Percentiles rank a stretch among this genome's conserved stretches.
phyloP scores from a whole-genome alignment of 208 protist species.

The Acanthamoeba lenticulata region DNA sequence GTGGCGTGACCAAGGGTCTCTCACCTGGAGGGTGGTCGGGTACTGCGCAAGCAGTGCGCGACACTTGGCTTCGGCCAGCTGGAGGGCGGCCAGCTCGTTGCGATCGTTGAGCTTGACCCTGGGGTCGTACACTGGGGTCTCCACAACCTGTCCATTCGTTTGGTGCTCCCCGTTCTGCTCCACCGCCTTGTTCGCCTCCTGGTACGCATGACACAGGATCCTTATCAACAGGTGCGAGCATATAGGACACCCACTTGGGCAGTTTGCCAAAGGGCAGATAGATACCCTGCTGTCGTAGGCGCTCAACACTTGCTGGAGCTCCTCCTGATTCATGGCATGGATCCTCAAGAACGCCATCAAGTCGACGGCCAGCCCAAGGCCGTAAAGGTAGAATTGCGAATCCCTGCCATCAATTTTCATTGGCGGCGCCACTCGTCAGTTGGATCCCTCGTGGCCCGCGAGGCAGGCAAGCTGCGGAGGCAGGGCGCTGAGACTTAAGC shows the following conservation, averaged over 20 bases:
- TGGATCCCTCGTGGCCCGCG: no score
- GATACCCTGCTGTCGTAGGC: not conserved
- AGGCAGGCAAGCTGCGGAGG: no score
- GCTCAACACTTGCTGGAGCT: not conserved
- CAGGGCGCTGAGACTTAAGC: no score
- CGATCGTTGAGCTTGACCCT: conserved; percentile 7
- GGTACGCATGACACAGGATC: not conserved
- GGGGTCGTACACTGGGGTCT: not conserved
- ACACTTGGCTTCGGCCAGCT: not conserved
- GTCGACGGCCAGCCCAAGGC: not conserved
- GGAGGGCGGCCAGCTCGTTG: conserved; percentile 28
- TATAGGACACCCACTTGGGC: no score
- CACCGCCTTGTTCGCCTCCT: not conserved
- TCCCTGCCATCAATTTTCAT: not conserved
- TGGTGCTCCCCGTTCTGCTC: not conserved
- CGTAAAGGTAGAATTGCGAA: conserved; percentile 1
- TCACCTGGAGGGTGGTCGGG: not conserved
- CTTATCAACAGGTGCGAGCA: not conserved
- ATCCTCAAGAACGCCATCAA: conserved; percentile 28
- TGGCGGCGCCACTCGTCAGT: not conserved
- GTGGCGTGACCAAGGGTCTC: no score
- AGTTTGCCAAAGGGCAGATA: no score
- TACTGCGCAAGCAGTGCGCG: not conserved
- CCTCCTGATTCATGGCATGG: conserved; percentile 31
- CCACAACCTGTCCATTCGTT: not conserved